phyloP scores from a whole-genome alignment of 805 yeast genomes.

The Nadsonia fulvescens region DNA sequence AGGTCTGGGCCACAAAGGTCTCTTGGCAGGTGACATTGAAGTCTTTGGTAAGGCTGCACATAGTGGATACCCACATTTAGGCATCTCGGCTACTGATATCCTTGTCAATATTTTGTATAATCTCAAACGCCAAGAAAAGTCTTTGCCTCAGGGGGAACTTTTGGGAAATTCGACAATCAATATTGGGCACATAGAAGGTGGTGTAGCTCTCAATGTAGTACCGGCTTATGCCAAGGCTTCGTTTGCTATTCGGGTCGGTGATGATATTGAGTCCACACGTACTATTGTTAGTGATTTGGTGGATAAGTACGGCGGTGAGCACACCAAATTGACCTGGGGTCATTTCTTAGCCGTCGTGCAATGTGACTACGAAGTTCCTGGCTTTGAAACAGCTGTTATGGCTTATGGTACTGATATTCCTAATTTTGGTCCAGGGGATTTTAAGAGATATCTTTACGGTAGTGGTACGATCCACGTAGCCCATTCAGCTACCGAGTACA shows the following conservation, averaged over 20 bases:
- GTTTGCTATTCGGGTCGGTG: constrained; percentile 36
- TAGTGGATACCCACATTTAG: constrained; percentile 54
- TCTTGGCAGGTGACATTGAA: constrained; percentile 23
- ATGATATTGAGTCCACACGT: constrained; percentile 23
- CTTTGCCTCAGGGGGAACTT: constrained; percentile 33
- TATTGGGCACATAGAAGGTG: constrained; percentile 38
- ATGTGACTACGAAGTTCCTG: constrained; percentile 49
- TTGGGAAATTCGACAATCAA: constrained; percentile 48
- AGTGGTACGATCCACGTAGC: constrained; percentile 50
- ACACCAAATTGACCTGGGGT: constrained; percentile 14
- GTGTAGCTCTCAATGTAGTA: constrained; percentile 48
- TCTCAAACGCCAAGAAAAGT: constrained; percentile 23
- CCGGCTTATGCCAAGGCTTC: constrained; percentile 39
- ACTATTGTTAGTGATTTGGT: constrained; percentile 21
- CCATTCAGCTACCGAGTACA: constrained; percentile 38
- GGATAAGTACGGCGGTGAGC: constrained; percentile 14
- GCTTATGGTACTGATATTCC: constrained; percentile 41
- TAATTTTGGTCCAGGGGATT: constrained; percentile 20
- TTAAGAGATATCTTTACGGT: constrained; percentile 39
- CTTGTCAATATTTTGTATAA: constrained; percentile 32
- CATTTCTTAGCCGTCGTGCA: too few species aligned
- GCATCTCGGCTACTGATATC: constrained; percentile 42
- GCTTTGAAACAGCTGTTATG: constrained; percentile 34
- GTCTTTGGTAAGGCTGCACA: constrained; percentile 46
- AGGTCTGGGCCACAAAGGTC: constrained; percentile 57